Conservation (phyloP, 2,329 filamentous ascomycete genomes). For the Colletotrichum paranaense region DNA sequence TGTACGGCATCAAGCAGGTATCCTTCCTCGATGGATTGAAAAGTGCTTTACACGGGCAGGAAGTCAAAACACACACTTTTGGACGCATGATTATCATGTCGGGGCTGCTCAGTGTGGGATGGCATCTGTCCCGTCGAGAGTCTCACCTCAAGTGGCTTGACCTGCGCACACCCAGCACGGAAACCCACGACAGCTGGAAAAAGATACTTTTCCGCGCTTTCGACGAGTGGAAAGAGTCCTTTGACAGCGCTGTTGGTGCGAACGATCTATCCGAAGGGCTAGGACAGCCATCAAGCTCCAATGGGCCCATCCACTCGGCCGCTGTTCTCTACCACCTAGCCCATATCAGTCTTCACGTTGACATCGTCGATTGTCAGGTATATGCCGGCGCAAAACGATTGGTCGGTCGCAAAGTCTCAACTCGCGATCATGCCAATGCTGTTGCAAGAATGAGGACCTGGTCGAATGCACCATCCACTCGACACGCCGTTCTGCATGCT, state of each 20-base stretch:
- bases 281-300: conserved; percentile 64
- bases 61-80: conserved; percentile 87
- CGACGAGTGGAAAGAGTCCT: conserved; percentile 88
- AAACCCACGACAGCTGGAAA: conserved; percentile 79
- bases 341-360: conserved; percentile 89
- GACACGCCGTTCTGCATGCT: conserved; percentile 87
- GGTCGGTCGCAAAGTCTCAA: conserved; percentile 82
- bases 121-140: conserved; percentile 90
- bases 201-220: conserved; percentile 82
- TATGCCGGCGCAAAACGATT: conserved; percentile 84
- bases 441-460: conserved; percentile 82
- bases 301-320: conserved; percentile 79
- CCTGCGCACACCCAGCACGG: conserved; percentile 71
- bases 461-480: conserved; percentile 79
- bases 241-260: conserved; percentile 74
- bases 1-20: conserved; percentile 82
- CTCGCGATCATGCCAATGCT: conserved; percentile 78
- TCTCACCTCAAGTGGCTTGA: conserved; percentile 85
- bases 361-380: conserved; percentile 90
- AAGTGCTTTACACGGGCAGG: conserved; percentile 82
- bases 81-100: conserved; percentile 92
- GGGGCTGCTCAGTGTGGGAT: conserved; percentile 88
- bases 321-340: conserved; percentile 87
- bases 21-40: conserved; percentile 89
- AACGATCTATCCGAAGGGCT: conserved; percentile 46